Base-by-base conservation (phyloP, 306 rosid species). In the Fragaria nilgerrensis region DNA sequence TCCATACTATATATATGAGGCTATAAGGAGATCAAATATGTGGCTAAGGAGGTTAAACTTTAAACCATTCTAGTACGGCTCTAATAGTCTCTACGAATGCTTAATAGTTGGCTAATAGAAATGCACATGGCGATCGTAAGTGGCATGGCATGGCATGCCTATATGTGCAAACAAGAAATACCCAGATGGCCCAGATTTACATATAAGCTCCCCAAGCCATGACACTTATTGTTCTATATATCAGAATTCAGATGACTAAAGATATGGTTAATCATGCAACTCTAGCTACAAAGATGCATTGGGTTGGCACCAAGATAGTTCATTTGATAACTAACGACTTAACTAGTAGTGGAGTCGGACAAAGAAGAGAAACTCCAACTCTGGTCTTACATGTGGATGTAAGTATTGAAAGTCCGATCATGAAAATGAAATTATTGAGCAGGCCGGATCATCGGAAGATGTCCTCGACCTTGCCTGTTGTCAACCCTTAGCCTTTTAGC, bases 61-160 rank as follows among this genome's bases (percentile, higher is more conserved):
- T 7, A 15, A 22, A 53, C 63, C 47, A 50, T 32, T 72, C 34
- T 10, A 32, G 47, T 50, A 72, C 75, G 62, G 15, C 55, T 71
- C 32, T 50, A 19, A 37, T 8, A 39, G 41, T 55, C 11, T 39
- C 3, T 44, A 9, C 58, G 14, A 70, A 17, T 47, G 74, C 41
- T 23, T n/a, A 56, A 14, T n/a, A 16, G 41, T 43, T 41, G 5
- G 43, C 77, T 39, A 56, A 58, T 73, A 7, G n/a, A 41, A 61
- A 14, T 25, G 9, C 77, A 74, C 45, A 22, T 43, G 77, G 55
- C 44, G 36, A 17, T 41, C 45, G 56, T 58, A 59, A 17, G 77
- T 59, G 58, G 45, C 45, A 43, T 59, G 56, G 44, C 44, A 41
- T 41, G 45, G 56, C 68, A 59, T 74, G 56, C 25, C 29, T 59